These are phyloP conservation scores for Trichoderma virens DNA, from an alignment of 495 filamentous ascomycete genomes.

Conservation along the genomic window DNA sequence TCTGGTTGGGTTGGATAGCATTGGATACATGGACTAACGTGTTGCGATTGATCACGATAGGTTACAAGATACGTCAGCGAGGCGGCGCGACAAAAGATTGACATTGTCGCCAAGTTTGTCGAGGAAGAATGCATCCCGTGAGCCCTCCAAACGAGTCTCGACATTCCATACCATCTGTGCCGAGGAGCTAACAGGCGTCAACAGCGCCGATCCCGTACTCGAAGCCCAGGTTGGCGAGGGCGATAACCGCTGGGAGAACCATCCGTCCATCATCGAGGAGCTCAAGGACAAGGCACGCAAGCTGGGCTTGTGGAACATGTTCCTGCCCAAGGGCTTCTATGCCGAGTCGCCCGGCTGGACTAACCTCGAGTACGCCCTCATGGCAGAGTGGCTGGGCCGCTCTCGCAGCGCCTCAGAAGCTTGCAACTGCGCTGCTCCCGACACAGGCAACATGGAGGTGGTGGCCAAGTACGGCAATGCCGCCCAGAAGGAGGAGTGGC, in stretches of 20 bases:
- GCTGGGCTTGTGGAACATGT: slow-evolving; percentile 97
- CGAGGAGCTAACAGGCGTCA: not conserved
- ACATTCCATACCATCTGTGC: not conserved
- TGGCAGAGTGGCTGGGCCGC: slow-evolving; percentile 84
- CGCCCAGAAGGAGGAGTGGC: slow-evolving; percentile 81
- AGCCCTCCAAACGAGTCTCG: slow-evolving; percentile 21
- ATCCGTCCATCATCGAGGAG: slow-evolving; percentile 76
- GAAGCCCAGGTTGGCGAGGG: slow-evolving; percentile 71
- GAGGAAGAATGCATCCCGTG: slow-evolving; percentile 89
- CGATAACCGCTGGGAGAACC: slow-evolving; percentile 62
- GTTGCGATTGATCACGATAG: slow-evolving; percentile 30
- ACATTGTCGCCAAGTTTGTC: slow-evolving; percentile 85
- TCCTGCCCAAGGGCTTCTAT: slow-evolving; percentile 90
- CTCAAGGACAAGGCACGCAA: slow-evolving; percentile 77
- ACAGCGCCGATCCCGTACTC: slow-evolving; percentile 64
- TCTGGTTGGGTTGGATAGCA: no score
- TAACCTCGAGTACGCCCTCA: slow-evolving; percentile 88
- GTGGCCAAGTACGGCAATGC: slow-evolving; percentile 89
- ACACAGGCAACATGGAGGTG: slow-evolving; percentile 96
- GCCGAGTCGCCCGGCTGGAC: slow-evolving; percentile 84
- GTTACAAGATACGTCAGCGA: slow-evolving; percentile 63
- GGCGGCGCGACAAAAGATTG: slow-evolving; percentile 58
- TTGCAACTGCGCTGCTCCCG: slow-evolving; percentile 83
- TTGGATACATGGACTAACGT: not conserved
- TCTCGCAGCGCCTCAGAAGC: slow-evolving; percentile 75